A percentile compares a stretch with the other conserved stretches of the same genome.
Conservation (phyloP, 371 early-diverging fungal genomes). For the Mucor irregularis region DNA sequence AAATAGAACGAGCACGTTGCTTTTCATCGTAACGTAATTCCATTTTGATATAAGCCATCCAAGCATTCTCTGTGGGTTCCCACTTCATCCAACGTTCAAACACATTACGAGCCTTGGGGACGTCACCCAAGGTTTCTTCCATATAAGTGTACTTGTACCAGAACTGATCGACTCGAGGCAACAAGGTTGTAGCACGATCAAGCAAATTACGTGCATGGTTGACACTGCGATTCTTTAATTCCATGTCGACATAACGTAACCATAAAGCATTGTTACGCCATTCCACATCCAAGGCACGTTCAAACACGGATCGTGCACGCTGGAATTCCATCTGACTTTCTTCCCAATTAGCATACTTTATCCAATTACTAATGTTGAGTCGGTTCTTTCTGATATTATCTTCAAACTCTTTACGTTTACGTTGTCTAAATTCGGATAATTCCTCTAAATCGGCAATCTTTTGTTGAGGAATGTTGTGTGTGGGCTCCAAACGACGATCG, state of each 20-base stretch:
- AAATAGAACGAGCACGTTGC: constrained; percentile 81
- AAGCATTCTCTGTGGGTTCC: constrained; percentile 93
- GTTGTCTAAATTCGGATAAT: constrained; percentile 83
- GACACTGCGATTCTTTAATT: constrained; percentile 93
- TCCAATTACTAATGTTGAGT: constrained; percentile 85
- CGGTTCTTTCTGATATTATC: constrained; percentile 87
- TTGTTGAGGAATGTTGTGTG: constrained; percentile 80
- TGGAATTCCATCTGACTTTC: constrained; percentile 85
- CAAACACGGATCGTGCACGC: constrained; percentile 88
- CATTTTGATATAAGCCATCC: constrained; percentile 93
- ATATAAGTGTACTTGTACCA: constrained; percentile 98
- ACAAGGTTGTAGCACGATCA: constrained; percentile 86
- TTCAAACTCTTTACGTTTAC: constrained; percentile 94
- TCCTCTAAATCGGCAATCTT: constrained; percentile 93
- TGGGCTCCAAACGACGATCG: constrained; percentile 79
- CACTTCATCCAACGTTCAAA: constrained; percentile 99
- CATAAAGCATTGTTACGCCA: constrained; percentile 84
- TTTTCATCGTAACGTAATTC: constrained; percentile 88
- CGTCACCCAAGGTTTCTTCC: constrained; percentile 95
- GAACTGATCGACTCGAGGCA: constrained; percentile 94
- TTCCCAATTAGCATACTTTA: constrained; percentile 97
- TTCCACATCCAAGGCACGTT: constrained; percentile 92
- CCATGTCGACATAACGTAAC: constrained; percentile 95
- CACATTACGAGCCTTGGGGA: constrained; percentile 86
- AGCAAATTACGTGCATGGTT: constrained; percentile 92